Base-by-base conservation (phyloP, 441 rosid species). In the Brassica hybrid region DNA sequence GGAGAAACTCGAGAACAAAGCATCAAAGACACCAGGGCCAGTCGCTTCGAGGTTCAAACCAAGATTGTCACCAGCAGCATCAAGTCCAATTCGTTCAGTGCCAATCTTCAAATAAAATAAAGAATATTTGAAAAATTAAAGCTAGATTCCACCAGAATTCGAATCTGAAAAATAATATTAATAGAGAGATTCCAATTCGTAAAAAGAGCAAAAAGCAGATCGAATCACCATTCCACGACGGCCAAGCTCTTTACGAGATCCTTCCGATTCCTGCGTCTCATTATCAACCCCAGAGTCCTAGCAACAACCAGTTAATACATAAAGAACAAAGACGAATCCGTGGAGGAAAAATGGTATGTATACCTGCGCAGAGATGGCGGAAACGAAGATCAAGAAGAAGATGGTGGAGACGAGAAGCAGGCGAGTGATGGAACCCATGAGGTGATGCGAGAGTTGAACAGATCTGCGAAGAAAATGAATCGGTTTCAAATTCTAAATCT, bases 21-120 rank as follows among this genome's bases (percentile, higher is more conserved):
- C 99, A 86, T 96, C 99, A 32, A 93, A 89, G 60, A 94, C 78
- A 43, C 98, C 93, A 58, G 89, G 98, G 43, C 96, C 98, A 64
- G 91, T 75, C 6, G 86, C 73, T 23, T 89, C 95, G 21, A 89
- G 81, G 34, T 81, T 83, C 69, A 87, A 65, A 80, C 79, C 85
- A 52, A 36, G 73, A 65, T 90, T 69, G 1, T 74, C 80, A 12
- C 69, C 80, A 41, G 4, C 48, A 78, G 57, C 75, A 69, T 74
- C 79, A 67, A 21, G 38, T 25, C 85, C 90, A 62, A 80, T 74
- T 19, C 69, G 63, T 66, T 78, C 76, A 17, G 88, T 71, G 57
- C 76, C 77, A 78, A 89, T 79, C 98, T 90, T 82, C 61, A 76
- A 5, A 71, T 7, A 13, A 76, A 21, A 48, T 6, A 41, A 14